Evolutionary conservation across 202 grass and related monocot genomes (phyloP).

Genomic region (Setaria italica): DNA sequence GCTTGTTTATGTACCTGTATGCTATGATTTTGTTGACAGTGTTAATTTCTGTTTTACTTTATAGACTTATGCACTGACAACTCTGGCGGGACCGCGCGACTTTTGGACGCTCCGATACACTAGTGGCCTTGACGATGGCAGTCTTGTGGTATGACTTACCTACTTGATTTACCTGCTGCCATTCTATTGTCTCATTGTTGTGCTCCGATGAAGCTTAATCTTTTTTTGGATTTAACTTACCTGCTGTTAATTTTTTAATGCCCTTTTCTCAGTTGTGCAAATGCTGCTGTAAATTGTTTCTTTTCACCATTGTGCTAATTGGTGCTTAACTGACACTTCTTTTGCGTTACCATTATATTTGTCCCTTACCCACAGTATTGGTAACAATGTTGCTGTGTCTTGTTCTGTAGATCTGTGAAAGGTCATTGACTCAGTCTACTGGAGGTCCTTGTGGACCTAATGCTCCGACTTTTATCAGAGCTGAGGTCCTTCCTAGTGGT

Average conservation of each 20-base stretch:
- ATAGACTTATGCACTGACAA: constrained; percentile 92
- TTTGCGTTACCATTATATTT: not conserved
- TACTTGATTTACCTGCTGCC: not conserved
- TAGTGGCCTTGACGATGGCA: constrained; percentile 93
- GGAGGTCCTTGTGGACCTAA: constrained; percentile 84
- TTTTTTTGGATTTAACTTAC: constrained; percentile 33
- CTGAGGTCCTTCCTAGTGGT: constrained; percentile 90
- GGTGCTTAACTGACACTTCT: not conserved
- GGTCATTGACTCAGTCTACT: constrained; percentile 86
- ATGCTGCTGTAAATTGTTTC: constrained; percentile 3
- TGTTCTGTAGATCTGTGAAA: constrained; percentile 85
- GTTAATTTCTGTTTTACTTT: constrained; percentile 27
- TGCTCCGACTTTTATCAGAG: constrained; percentile 80
- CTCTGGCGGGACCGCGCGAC: constrained; percentile 73
- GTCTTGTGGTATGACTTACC: constrained; percentile 81
- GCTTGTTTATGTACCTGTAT: constrained; percentile 23
- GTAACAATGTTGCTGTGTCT: not conserved
- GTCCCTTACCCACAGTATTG: not conserved
- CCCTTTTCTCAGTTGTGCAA: constrained; percentile 3
- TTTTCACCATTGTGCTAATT: not conserved
- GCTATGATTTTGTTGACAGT: constrained; percentile 1
- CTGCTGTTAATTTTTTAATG: not conserved
- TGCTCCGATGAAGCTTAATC: constrained; percentile 6
- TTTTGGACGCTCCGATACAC: constrained; percentile 97
- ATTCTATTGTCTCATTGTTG: constrained; percentile 23